Evolutionary conservation across 371 early-diverging fungal genomes (phyloP).

Genomic region (Mortierella sp.): DNA sequence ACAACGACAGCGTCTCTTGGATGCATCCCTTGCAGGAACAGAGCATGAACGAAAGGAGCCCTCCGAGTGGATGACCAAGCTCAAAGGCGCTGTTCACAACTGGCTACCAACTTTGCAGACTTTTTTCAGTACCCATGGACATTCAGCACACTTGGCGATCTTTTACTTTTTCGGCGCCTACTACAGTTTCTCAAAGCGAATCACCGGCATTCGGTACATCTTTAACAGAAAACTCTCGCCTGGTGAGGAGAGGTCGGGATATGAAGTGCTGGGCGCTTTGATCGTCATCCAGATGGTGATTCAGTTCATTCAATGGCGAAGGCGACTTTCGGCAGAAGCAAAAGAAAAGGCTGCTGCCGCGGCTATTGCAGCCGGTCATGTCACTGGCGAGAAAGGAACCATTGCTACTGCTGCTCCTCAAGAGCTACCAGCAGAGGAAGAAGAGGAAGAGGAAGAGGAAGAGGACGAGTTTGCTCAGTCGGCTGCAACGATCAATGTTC

Average conservation of each 20-base stretch:
- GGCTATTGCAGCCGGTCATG: conserved; percentile 15
- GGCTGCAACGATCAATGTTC: conserved; percentile 24
- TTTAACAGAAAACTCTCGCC: conserved; percentile 79
- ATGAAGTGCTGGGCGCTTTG: conserved; percentile 86
- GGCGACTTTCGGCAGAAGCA: conserved; percentile 42
- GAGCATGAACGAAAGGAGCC: conserved; percentile 27
- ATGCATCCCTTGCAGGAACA: conserved; percentile 38
- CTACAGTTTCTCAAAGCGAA: conserved; percentile 81
- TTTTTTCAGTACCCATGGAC: conserved; percentile 57
- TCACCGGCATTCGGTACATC: conserved; percentile 81
- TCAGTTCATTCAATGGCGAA: conserved; percentile 57
- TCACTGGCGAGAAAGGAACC: conserved; percentile 25
- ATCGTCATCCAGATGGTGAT: conserved; percentile 77
- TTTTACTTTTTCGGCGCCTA: conserved; percentile 87
- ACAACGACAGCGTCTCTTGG: conserved; percentile 26
- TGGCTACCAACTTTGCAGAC: conserved; percentile 44
- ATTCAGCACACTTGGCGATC: conserved; percentile 77
- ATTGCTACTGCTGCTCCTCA: not conserved
- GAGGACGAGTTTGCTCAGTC: conserved; percentile 46
- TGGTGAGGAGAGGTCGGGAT: conserved; percentile 80
- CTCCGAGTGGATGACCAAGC: conserved; percentile 24
- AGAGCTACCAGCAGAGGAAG: conserved; percentile 23
- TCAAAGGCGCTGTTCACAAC: conserved; percentile 25
- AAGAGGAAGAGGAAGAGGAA: conserved; percentile 43
- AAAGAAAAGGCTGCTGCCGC: conserved; percentile 32